Evolutionary conservation across 768 basidiomycete species (phyloP).

Genomic region (Suillus placidus): DNA sequence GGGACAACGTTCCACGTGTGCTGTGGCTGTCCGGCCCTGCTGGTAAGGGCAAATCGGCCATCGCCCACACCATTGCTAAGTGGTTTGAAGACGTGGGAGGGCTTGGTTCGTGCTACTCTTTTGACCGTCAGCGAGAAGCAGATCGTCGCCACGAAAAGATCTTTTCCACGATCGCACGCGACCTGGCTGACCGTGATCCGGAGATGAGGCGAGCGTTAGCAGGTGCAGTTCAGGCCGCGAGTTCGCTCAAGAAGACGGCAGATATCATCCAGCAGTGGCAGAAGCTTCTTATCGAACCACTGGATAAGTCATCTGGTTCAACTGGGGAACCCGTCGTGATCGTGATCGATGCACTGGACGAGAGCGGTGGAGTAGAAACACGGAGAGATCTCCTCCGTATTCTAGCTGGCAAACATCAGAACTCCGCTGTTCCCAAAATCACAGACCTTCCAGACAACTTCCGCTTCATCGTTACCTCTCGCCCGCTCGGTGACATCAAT

Average conservation of each 20-base stretch:
- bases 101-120: slow-evolving; percentile 17
- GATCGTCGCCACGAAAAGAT: slow-evolving; percentile 12
- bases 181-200: slow-evolving; percentile 15
- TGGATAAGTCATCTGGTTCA: neutral
- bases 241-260: neutral
- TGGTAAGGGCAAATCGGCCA: slow-evolving; percentile 28
- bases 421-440: neutral
- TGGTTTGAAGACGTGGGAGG: slow-evolving; percentile 14
- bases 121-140: slow-evolving; percentile 10
- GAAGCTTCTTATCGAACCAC: neutral
- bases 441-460: slow-evolving; percentile 8
- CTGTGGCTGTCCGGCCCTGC: slow-evolving; percentile 30
- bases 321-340: slow-evolving; percentile 17
- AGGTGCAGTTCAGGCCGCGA: neutral
- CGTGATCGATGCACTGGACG: slow-evolving; percentile 29
- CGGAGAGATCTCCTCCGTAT: neutral
- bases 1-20: slow-evolving; percentile 11
- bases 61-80: slow-evolving; percentile 12
- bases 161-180: slow-evolving; percentile 24
- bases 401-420: neutral
- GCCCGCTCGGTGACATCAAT: neutral
- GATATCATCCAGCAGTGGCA: slow-evolving; percentile 5
- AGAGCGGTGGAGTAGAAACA: slow-evolving; percentile 12
- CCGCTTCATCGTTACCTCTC: slow-evolving; percentile 15
- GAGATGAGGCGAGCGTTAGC: neutral